These are phyloP conservation scores for Penicillium sp. DNA, from an alignment of 2,329 filamentous ascomycete genomes.

Conservation along the genomic window DNA sequence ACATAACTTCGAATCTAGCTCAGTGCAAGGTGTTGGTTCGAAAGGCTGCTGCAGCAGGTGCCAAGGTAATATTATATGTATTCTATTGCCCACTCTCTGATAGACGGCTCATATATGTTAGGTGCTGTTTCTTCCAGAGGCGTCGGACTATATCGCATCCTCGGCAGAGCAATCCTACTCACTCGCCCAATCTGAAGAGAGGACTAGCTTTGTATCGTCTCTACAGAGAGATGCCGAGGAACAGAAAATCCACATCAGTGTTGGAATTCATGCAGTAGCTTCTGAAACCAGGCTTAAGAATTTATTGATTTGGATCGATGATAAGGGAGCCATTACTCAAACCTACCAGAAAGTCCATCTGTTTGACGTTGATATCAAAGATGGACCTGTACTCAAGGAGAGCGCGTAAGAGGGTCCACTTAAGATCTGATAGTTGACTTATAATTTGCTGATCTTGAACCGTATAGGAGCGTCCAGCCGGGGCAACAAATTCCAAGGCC, in stretches of 20 bases:
- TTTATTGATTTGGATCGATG: conserved; percentile 65
- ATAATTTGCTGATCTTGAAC: background rate
- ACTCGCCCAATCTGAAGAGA: conserved; percentile 64
- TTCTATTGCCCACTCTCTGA: background rate
- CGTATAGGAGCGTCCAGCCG: conserved; percentile 59
- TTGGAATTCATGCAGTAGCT: conserved; percentile 79
- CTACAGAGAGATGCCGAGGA: conserved; percentile 66
- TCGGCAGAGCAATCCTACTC: conserved; percentile 66
- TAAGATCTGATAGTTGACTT: background rate
- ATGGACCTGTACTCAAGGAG: conserved; percentile 60
- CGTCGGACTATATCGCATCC: conserved; percentile 79
- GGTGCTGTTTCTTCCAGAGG: conserved; percentile 89
- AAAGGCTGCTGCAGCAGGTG: conserved; percentile 71
- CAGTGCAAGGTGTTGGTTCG: conserved; percentile 71
- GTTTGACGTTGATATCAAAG: conserved; percentile 68
- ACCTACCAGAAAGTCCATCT: conserved; percentile 87
- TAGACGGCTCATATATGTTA: conserved; percentile 32
- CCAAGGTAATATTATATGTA: conserved; percentile 58
- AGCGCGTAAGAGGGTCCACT: conserved; percentile 43
- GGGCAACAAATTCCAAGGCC: conserved; percentile 65
- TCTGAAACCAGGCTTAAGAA: conserved; percentile 57
- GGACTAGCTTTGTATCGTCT: conserved; percentile 72
- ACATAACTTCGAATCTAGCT: conserved; percentile 72
- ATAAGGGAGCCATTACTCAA: conserved; percentile 56
- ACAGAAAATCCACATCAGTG: conserved; percentile 69